Base-by-base conservation (phyloP, 148 eudicot genomes). In the Beta vulgaris region DNA sequence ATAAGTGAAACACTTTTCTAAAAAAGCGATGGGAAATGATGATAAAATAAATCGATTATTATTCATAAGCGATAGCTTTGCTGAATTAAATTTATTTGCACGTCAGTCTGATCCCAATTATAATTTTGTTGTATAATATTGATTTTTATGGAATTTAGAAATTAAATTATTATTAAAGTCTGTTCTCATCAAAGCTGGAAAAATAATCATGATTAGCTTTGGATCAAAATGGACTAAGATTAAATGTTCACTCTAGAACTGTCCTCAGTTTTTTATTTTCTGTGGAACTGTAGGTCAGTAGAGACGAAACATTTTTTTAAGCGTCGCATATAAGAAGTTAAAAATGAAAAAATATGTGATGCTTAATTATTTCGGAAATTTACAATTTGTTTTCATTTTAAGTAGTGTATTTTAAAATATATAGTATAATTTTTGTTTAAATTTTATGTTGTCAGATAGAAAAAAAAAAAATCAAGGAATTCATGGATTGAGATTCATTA, bases 211-310 rank as follows among this genome's bases (percentile, higher is more conserved):
- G 83, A 53, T 23, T 8, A 54, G 76, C 36, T 76, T 76, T 71
- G 83, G 83, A 71, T 80, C 57, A 40, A 69, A 75, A 63, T 80
- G 82, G 83, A 80, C 79, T 76, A 2, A 76, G 14, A 70, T 61
- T 19, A 32, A 65, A 11, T 26, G 78, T 67, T 79, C 76, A 1
- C 79, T 70, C 79, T 75, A 79, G 2, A 80, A 53, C 79, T 75
- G 79, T 76, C 76, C 76, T 66, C 40, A 11, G 12, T 37, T 80
- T 70, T 51, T 40, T 2, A 0, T 1, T 65, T 3, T 54, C 55
- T 55, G 76, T 80, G 79, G 49, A 71, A 15, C n/a, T 54, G 68
- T 19, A 32, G 83, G 72, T 80, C 83, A 80, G 83, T 76, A 36
- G 76, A 65, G 79, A 23, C 71, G 79, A 75, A 71, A 80, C 82